Conservation (phyloP, 2,329 filamentous ascomycete genomes). For the Fusarium paranaense region DNA sequence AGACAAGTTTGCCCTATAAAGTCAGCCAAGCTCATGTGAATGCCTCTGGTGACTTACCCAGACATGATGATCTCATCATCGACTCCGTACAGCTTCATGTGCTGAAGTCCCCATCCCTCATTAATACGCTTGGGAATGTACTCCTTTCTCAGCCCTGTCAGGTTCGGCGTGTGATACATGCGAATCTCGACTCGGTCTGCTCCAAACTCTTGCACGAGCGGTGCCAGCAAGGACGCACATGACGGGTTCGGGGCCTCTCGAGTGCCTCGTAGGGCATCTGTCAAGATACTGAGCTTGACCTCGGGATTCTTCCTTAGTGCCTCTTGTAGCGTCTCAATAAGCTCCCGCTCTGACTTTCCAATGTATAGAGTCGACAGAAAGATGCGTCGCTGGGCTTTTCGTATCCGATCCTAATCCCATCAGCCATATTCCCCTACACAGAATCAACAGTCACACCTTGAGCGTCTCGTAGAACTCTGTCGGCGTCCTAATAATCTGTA, state of each 20-base stretch:
- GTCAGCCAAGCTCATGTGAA: slow-evolving; percentile 20
- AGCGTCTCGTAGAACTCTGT: slow-evolving; percentile 91
- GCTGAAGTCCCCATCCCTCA: slow-evolving; percentile 97
- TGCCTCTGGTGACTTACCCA: slow-evolving; percentile 63
- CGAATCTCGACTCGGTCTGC: slow-evolving; percentile 87
- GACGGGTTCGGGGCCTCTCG: slow-evolving; percentile 88
- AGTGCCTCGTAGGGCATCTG: slow-evolving; percentile 90
- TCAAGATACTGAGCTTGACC: slow-evolving; percentile 87
- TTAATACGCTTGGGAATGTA: slow-evolving; percentile 91
- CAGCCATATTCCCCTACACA: slow-evolving; percentile 14
- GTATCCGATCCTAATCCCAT: slow-evolving; percentile 77
- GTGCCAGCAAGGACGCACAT: slow-evolving; percentile 87
- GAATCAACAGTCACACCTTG: slow-evolving; percentile 68
- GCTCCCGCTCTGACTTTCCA: slow-evolving; percentile 89
- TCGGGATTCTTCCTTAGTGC: slow-evolving; percentile 80
- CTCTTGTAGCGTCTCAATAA: slow-evolving; percentile 82
- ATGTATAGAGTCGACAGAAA: slow-evolving; percentile 98
- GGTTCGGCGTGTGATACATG: slow-evolving; percentile 98
- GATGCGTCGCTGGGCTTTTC: slow-evolving; percentile 79
- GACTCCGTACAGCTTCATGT: slow-evolving; percentile 98
- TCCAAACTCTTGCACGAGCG: slow-evolving; percentile 87
- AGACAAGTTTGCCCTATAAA: slow-evolving; percentile 80
- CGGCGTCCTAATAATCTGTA: slow-evolving; percentile 83
- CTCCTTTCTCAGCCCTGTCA: slow-evolving; percentile 87
- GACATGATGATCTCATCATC: slow-evolving; percentile 97